Base-by-base conservation (phyloP, 495 filamentous ascomycete species). In the Annulohypoxylon stygium region DNA sequence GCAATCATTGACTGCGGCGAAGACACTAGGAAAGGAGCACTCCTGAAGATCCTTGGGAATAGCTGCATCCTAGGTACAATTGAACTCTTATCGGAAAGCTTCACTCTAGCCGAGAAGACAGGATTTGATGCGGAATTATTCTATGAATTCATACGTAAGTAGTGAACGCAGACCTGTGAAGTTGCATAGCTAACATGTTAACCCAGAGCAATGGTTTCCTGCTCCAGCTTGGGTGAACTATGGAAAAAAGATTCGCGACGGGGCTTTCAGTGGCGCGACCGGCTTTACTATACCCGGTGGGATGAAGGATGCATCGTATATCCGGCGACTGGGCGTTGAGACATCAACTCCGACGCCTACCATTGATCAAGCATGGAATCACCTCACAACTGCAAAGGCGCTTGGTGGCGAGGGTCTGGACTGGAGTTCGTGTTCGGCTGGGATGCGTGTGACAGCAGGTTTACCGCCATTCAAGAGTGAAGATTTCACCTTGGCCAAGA, bases 391-490 rank as follows among this genome's bases (percentile, higher is more conserved):
- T 1, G 50, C 62, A 12, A 65, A 65, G 36, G 45, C 62, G 2
- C 34, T 65, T 5, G 62, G 62, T 12, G 62, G 62, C 20, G 62
- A 65, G 12, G n/a, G 50, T 23, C 25, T 65, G 4, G 62, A 65
- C 16, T 65, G 62, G 62, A 65, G 62, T 25, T 54, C 62, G n/a
- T 65, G 62, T 33, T 51, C 62, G 14, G 62, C 62, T 20, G 62
- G 62, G 5, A 65, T 65, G 62, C 50, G 62, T 43, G 62, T 65
- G 11, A 65, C 62, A 11, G 62, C 62, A 9, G 62, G 62, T n/a
- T 43, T 65, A 20, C 50, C 50, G 16, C 62, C 62, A 2, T 65
- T 65, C 11, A 65, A 65, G 37, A 48, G 62, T 9, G 62, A 65
- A 18, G 62, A 65, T 20, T 65, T 34, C 36, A 25, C 36, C 14